These are phyloP conservation scores for Bolboschoenus planiculmis DNA, from an alignment of 176 grass and related monocot species.

Conservation along the genomic window DNA sequence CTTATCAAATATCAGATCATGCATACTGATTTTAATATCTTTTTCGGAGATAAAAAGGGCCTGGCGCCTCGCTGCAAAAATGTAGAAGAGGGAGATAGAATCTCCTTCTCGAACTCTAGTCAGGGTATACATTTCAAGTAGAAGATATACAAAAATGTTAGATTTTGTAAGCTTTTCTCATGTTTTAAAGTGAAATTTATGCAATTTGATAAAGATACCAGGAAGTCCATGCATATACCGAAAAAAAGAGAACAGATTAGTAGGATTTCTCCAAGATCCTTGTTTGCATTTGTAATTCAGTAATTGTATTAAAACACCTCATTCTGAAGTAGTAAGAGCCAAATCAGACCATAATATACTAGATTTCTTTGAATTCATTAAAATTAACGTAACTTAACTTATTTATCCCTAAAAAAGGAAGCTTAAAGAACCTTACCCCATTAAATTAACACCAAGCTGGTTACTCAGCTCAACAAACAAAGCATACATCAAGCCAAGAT, in stretches of 20 bases:
- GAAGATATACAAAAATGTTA: background rate
- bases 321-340: background rate
- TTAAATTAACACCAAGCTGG: constrained; percentile 62
- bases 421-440: constrained; percentile 65
- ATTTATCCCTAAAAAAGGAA: background rate
- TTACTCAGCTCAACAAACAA: constrained; percentile 68
- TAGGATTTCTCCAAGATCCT: background rate
- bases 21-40: background rate
- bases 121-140: background rate
- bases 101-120: background rate
- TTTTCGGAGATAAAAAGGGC: background rate
- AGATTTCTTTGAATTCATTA: background rate
- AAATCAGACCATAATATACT: background rate
- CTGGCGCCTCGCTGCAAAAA: background rate
- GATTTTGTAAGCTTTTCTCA: background rate
- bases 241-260: background rate
- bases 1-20: background rate
- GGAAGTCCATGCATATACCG: background rate
- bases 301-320: background rate
- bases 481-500: constrained; percentile 63
- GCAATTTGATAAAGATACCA: background rate
- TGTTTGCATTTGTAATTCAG: background rate
- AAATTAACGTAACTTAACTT: background rate
- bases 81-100: background rate
- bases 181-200: background rate